Conservation (phyloP, 2,329 filamentous ascomycete genomes). For the Claviceps cyperi region DNA sequence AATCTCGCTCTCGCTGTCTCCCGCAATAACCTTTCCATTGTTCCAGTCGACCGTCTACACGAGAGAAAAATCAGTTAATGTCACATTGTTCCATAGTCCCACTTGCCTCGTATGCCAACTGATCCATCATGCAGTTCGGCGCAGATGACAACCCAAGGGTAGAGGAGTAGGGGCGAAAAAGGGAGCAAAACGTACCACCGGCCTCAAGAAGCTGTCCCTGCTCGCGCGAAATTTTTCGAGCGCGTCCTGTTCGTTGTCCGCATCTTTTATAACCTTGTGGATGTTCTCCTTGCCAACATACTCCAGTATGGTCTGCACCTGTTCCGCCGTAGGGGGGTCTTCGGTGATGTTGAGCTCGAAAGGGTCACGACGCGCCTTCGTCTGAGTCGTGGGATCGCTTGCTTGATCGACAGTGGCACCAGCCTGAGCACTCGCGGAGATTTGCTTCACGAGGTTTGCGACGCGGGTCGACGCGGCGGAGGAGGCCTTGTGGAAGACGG, state of each 20-base stretch:
- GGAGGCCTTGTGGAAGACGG: constrained; percentile 82
- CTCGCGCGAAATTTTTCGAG: constrained; percentile 63
- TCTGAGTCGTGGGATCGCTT: constrained; percentile 48
- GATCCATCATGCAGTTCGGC: neutral
- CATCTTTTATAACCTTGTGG: constrained; percentile 53
- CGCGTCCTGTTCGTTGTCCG: constrained; percentile 61
- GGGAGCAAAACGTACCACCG: constrained; percentile 46
- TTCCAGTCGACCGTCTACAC: constrained; percentile 72
- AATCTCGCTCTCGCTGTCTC: constrained; percentile 79
- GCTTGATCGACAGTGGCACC: constrained; percentile 63
- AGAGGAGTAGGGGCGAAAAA: neutral
- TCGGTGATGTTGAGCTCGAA: constrained; percentile 85
- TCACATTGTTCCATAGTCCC: neutral
- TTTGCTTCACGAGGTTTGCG: constrained; percentile 65
- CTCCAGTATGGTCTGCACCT: constrained; percentile 70
- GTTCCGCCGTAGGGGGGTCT: constrained; percentile 63
- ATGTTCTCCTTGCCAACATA: constrained; percentile 57
- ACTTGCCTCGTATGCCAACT: neutral
- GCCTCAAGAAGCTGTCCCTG: constrained; percentile 53
- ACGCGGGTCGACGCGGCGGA: constrained; percentile 59
- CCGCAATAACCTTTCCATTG: constrained; percentile 66
- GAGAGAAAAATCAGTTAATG: neutral
- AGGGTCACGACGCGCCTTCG: constrained; percentile 38
- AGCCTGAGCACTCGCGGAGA: constrained; percentile 52
- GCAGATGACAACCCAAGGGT: neutral